Base-by-base conservation (phyloP, 331 rosid genomes). In the Telfairia occidentalis region DNA sequence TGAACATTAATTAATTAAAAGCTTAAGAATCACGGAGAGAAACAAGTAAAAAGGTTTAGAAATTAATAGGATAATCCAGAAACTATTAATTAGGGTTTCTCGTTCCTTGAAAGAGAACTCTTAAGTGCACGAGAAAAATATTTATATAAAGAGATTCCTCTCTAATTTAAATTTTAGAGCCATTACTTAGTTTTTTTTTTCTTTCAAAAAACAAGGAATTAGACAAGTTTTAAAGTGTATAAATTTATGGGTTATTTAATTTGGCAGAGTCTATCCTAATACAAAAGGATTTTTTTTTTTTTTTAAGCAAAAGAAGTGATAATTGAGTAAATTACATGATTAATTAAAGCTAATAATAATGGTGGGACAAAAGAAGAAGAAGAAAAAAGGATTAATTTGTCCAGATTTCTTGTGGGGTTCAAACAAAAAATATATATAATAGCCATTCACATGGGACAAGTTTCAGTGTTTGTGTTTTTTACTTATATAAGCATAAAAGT, bases 371-470 rank as follows among this genome's bases (percentile, higher is more conserved):
- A 64, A 64, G 38, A 10, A 54, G 18, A 64, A 64, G 38, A 10
- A 54, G 8, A 60, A 60, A 13, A 32, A 16, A 18, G 43, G 7
- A 16, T 15, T 16, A 61, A 32, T 61, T 61, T 32, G 69, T 61
- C 32, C 11, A 61, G 26, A 63, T 63, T 37, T 63, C 28, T 34
- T 63, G 45, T 60, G 70, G 28, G 70, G 26, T 7, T 37, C 16
- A 16, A 60, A 6, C 13, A 63, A 63, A 2, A 60, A 34, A 30
- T 32, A n/a, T n/a, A 19, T 19, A 64, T 64, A 10, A 64, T 64
- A 64, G 9, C 49, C 49, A 64, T 37, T 64, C 30, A 64, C 71
- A 64, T 64, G 71, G 71, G 49, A 64, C 9, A 64, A 61, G 69
- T 30, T 29, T 35, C 2, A 16, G 0, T 29, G 3, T 8, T 26